Evolutionary conservation across 2,329 filamentous ascomycete species (phyloP).

Genomic region (Zasmidium cellare): DNA sequence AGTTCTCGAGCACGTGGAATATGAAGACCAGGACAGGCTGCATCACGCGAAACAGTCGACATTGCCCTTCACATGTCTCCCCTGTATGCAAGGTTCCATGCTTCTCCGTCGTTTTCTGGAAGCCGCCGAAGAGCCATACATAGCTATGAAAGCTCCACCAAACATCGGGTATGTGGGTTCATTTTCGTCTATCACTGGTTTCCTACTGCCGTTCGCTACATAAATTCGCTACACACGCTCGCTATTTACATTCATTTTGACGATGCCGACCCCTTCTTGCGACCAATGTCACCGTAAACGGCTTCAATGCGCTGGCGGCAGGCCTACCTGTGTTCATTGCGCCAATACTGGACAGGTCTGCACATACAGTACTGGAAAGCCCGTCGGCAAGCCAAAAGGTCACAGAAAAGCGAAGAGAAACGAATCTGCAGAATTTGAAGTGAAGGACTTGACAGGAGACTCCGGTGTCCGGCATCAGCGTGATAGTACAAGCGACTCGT

Average conservation of each 20-base stretch:
- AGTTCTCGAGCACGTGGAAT: too few species aligned
- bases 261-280: conserved; percentile 12
- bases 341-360: background rate
- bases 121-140: too few species aligned
- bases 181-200: too few species aligned
- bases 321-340: conserved; percentile 6
- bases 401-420: conserved; percentile 6
- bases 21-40: too few species aligned
- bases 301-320: conserved; percentile 6
- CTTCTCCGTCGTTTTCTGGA: too few species aligned
- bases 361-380: conserved; percentile 12
- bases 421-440: background rate
- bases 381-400: conserved; percentile 12
- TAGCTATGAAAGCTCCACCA: too few species aligned
- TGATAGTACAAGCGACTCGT: background rate
- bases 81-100: too few species aligned
- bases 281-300: conserved; percentile 11
- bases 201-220: too few species aligned
- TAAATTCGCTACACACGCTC: background rate
- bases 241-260: background rate
- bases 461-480: background rate
- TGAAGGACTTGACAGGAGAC: background rate
- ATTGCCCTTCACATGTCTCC: too few species aligned
- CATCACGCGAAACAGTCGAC: too few species aligned
- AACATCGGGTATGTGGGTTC: too few species aligned